A percentile compares a stretch with the other conserved stretches of the same genome.
Evolutionary conservation across 1,139 yeast species (phyloP).

Genomic region (Protomyces gravidus): DNA sequence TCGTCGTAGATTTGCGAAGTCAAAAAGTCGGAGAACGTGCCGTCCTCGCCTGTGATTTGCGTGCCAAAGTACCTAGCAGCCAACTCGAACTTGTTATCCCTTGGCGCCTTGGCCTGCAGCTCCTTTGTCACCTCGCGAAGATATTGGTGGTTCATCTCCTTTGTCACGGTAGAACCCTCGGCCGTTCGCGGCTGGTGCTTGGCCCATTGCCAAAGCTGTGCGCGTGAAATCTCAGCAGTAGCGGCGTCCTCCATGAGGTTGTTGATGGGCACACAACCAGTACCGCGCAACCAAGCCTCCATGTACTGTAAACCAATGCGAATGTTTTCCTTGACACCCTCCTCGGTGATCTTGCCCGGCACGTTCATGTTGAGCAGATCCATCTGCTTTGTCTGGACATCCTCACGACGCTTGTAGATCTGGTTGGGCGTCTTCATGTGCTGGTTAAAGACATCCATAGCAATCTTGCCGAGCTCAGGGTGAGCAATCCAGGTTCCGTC

Average conservation of each 20-base stretch:
- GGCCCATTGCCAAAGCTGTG: conserved; percentile 81
- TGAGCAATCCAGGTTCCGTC: conserved; percentile 84
- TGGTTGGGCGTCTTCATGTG: conserved; percentile 83
- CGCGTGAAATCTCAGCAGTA: conserved; percentile 79
- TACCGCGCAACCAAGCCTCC: conserved; percentile 78
- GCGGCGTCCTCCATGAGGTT: conserved; percentile 85
- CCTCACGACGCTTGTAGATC: conserved; percentile 55
- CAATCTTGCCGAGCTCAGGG: conserved; percentile 71
- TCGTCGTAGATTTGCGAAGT: conserved; percentile 44
- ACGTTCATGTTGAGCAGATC: conserved; percentile 68
- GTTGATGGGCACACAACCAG: conserved; percentile 79
- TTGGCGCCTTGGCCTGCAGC: conserved; percentile 53
- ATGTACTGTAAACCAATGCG: conserved; percentile 70
- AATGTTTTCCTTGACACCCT: conserved; percentile 66
- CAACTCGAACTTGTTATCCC: conserved; percentile 51
- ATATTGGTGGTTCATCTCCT: conserved; percentile 53
- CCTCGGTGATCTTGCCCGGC: conserved; percentile 64
- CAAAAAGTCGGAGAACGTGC: conserved; percentile 56
- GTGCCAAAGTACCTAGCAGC: conserved; percentile 61
- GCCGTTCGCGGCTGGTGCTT: conserved; percentile 64
- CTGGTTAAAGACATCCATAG: conserved; percentile 70
- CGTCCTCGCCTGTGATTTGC: conserved; percentile 59
- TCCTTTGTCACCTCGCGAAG: conserved; percentile 61
- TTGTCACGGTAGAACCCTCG: conserved; percentile 55
- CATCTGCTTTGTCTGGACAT: conserved; percentile 53